A percentile compares a stretch with the other conserved stretches of the same genome.
phyloP scores from a whole-genome alignment of 345 rosid genomes.

The Turritis glabra region DNA sequence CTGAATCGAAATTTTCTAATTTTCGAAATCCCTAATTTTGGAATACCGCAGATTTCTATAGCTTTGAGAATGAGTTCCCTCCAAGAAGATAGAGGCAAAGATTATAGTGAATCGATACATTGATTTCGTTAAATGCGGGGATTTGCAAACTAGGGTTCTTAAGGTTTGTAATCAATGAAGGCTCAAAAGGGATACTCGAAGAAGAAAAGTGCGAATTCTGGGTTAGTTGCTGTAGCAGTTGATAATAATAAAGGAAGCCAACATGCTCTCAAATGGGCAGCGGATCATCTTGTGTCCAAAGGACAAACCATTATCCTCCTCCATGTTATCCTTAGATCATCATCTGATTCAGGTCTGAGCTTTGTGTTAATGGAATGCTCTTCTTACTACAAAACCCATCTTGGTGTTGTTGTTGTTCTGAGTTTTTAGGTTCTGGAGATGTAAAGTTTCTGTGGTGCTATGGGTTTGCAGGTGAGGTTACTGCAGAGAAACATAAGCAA shows the following conservation, averaged over 20 bases:
- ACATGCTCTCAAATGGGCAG: conserved; percentile 80
- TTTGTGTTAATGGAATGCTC: background rate
- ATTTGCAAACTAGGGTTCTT: conserved; percentile 3
- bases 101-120: background rate
- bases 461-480: conserved; percentile 27
- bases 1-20: conserved; percentile 10
- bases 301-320: conserved; percentile 73
- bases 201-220: conserved; percentile 43
- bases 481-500: conserved; percentile 45
- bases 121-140: background rate
- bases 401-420: background rate
- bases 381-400: background rate
- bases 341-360: conserved; percentile 38
- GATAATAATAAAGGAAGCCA: conserved; percentile 85
- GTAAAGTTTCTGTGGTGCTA: background rate
- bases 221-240: conserved; percentile 78
- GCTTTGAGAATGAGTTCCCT: conserved; percentile 17
- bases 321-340: conserved; percentile 51
- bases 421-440: background rate
- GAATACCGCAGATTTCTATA: background rate
- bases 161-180: conserved; percentile 30
- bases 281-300: conserved; percentile 63
- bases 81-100: conserved; percentile 15
- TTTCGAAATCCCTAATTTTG: conserved; percentile 13
- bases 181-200: conserved; percentile 38